These are phyloP conservation scores for Raffaelea arxii DNA, from an alignment of 2,329 filamentous ascomycete species.

Conservation along the genomic window DNA sequence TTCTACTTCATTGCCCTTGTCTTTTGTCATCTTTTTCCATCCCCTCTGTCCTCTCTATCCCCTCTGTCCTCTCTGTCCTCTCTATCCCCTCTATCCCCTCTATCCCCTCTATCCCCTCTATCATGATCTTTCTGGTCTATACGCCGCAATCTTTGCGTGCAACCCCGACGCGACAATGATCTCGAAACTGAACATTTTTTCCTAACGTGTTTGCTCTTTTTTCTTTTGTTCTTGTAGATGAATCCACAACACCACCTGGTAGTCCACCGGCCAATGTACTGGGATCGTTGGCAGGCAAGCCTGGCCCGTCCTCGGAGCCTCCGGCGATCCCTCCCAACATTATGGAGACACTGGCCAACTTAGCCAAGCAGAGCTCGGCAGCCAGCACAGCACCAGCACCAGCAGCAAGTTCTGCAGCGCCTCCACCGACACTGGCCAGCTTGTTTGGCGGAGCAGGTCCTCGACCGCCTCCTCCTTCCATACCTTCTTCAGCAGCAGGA, in stretches of 20 bases:
- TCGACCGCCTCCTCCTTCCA: constrained; percentile 12
- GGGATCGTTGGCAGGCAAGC: constrained; percentile 17
- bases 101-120: no score
- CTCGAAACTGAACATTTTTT: no score
- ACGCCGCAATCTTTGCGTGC: no score
- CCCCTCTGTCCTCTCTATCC: not conserved
- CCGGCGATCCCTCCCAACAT: constrained; percentile 45
- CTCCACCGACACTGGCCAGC: constrained; percentile 2
- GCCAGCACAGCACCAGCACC: constrained; percentile 13
- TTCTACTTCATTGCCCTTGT: not conserved
- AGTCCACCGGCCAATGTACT: constrained; percentile 42
- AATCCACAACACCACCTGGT: constrained; percentile 62
- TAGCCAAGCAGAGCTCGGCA: constrained; percentile 63
- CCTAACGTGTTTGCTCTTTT: not conserved
- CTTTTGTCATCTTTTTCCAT: no score
- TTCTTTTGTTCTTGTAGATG: constrained; percentile 33
- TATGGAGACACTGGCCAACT: constrained; percentile 68
- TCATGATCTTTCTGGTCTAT: no score
- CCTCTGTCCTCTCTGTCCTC: no score
- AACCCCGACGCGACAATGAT: no score
- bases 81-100: no score
- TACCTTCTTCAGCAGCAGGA: constrained; percentile 16
- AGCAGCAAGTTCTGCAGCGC: constrained; percentile 29
- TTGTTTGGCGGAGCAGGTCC: constrained; percentile 15
- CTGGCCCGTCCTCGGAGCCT: constrained; percentile 27